A percentile compares a stretch with the other conserved stretches of the same genome.
phyloP scores from a whole-genome alignment of 495 filamentous ascomycete species.

The Bathelium albidoporum region DNA sequence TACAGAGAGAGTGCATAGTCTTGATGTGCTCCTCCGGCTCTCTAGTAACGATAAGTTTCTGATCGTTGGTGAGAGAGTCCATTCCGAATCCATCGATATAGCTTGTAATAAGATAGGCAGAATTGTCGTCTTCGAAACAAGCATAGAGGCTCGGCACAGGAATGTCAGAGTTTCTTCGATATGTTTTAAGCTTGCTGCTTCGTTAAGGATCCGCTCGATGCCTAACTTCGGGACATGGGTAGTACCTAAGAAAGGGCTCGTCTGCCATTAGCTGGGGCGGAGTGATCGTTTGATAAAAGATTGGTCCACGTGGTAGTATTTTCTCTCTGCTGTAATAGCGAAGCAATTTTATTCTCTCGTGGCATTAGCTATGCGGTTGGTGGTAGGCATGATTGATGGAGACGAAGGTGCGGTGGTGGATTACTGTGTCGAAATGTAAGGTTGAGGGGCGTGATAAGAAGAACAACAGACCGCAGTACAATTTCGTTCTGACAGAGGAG shows the following conservation, averaged over 20 bases:
- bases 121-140: not conserved
- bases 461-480: too few species aligned
- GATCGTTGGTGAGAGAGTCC: not conserved
- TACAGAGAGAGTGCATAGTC: constrained; percentile 7
- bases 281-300: not conserved
- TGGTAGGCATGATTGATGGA: not conserved
- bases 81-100: not conserved
- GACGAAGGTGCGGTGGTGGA: not conserved
- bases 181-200: not conserved
- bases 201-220: not conserved
- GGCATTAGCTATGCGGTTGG: not conserved
- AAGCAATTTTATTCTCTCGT: not conserved
- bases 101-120: not conserved
- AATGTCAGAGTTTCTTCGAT: not conserved
- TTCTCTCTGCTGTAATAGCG: not conserved
- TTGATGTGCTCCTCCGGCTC: constrained; percentile 13
- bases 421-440: not conserved
- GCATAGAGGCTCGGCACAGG: not conserved
- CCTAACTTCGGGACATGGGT: not conserved
- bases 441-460: not conserved
- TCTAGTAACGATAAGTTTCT: constrained; percentile 9
- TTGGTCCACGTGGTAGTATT: not conserved
- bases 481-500: too few species aligned
- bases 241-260: not conserved
- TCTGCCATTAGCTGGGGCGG: not conserved